Conservation (phyloP, 441 rosid genomes). For the Erysimum pusillum region DNA sequence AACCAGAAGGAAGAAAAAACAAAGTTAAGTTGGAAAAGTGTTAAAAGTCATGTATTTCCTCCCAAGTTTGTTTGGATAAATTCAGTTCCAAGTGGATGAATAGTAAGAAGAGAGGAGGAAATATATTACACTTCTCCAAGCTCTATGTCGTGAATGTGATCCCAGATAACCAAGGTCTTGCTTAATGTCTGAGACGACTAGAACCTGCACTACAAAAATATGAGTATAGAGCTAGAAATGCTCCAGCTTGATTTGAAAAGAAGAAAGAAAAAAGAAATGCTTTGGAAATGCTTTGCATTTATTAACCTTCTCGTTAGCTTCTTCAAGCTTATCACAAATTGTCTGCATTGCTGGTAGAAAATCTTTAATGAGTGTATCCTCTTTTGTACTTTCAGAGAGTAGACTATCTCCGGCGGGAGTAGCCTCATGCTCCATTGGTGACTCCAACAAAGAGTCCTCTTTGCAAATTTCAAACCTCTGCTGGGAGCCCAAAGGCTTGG, state of each 20-base stretch:
- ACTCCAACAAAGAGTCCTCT: slow-evolving; percentile 56
- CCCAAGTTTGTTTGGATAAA: slow-evolving; percentile 4
- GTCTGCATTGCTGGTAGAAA: slow-evolving; percentile 86
- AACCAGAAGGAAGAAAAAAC: slow-evolving; percentile 21
- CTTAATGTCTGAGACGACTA: slow-evolving; percentile 80
- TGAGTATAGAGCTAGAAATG: slow-evolving; percentile 41
- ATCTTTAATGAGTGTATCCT: slow-evolving; percentile 79
- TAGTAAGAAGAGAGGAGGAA: slow-evolving; percentile 20
- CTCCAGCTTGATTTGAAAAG: slow-evolving; percentile 10
- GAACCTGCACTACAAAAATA: slow-evolving; percentile 62
- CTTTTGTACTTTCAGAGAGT: slow-evolving; percentile 54
- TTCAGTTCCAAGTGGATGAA: slow-evolving; percentile 20
- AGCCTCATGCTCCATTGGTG: slow-evolving; percentile 51
- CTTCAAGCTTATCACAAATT: slow-evolving; percentile 84
- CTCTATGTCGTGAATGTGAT: slow-evolving; percentile 61
- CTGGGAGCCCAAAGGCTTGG: slow-evolving; percentile 80
- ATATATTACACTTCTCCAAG: slow-evolving; percentile 76
- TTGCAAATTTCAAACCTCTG: slow-evolving; percentile 80
- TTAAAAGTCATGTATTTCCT: slow-evolving; percentile 11
- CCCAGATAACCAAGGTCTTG: slow-evolving; percentile 70
- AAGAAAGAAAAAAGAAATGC: background rate
- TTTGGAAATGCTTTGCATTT: too few species aligned
- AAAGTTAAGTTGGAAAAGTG: background rate
- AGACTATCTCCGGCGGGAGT: slow-evolving; percentile 50
- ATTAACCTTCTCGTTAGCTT: slow-evolving; percentile 79